phyloP scores from a whole-genome alignment of 2,329 filamentous ascomycete genomes.

The Aureobasidium subglaciale region DNA sequence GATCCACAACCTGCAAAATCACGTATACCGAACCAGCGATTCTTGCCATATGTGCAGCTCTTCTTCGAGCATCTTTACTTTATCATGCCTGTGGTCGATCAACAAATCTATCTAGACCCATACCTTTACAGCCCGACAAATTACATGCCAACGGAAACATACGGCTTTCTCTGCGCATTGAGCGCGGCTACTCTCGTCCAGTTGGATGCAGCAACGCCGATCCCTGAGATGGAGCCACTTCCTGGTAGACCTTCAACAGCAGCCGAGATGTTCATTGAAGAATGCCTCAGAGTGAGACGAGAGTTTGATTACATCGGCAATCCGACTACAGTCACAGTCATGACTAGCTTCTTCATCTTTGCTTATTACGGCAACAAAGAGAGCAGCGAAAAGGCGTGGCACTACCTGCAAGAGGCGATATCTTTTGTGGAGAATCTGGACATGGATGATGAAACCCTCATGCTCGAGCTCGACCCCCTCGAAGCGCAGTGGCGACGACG shows the following conservation, averaged over 20 bases:
- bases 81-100: constrained; percentile 31
- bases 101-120: constrained; percentile 25
- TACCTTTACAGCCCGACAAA: constrained; percentile 21
- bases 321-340: constrained; percentile 24
- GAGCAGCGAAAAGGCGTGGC: constrained; percentile 27
- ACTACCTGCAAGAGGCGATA: constrained; percentile 30
- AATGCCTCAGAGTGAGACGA: constrained; percentile 27
- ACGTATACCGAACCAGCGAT: constrained; percentile 16
- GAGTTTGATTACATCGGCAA: constrained; percentile 27
- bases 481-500: constrained; percentile 30
- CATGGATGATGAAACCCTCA: constrained; percentile 28
- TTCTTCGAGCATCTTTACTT: constrained; percentile 32
- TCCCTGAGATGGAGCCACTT: constrained; percentile 18
- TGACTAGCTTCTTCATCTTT: constrained; percentile 32
- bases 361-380: constrained; percentile 31
- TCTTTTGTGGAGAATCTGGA: constrained; percentile 28
- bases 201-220: constrained; percentile 26
- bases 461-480: constrained; percentile 25
- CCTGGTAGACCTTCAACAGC: constrained; percentile 22
- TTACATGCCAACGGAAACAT: constrained; percentile 24
- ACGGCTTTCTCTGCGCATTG: constrained; percentile 28
- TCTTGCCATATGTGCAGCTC: constrained; percentile 28
- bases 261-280: constrained; percentile 29
- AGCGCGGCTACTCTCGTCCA: constrained; percentile 30
- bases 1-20: neutral